Evolutionary conservation across 2,329 filamentous ascomycete species (phyloP).

Genomic region (Aspergillus fijiensis): DNA sequence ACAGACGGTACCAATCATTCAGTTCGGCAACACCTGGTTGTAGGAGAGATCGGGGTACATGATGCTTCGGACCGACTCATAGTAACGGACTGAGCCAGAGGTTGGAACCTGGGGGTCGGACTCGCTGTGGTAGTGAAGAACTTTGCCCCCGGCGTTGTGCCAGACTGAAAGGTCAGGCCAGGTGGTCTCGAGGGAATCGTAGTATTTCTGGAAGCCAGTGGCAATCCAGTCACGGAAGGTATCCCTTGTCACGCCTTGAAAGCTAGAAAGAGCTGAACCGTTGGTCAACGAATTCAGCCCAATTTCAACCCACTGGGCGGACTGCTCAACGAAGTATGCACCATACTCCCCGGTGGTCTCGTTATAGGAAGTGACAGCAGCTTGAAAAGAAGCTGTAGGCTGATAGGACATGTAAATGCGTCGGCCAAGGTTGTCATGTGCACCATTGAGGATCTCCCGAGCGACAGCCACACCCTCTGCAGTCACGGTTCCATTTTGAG

Average conservation of each 20-base stretch:
- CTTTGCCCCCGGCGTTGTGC: slow-evolving; percentile 53
- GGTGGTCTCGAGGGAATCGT: slow-evolving; percentile 55
- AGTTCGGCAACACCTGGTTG: slow-evolving; percentile 44
- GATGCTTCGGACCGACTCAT: slow-evolving; percentile 52
- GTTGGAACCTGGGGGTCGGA: slow-evolving; percentile 55
- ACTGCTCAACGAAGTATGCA: no score
- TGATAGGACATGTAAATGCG: no score
- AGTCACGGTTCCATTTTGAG: slow-evolving; percentile 37
- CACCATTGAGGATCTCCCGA: no score
- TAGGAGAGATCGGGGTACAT: slow-evolving; percentile 49
- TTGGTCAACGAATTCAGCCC: no score
- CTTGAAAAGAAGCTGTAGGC: no score
- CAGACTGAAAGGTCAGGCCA: slow-evolving; percentile 55
- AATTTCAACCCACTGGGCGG: no score
- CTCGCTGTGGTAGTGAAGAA: slow-evolving; percentile 60
- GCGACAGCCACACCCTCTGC: slow-evolving; percentile 14
- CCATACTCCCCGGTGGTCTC: no score
- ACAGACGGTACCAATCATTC: slow-evolving; percentile 56
- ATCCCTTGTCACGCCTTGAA: slow-evolving; percentile 56
- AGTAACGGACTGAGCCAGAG: slow-evolving; percentile 56
- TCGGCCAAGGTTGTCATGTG: no score
- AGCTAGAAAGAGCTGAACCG: slow-evolving; percentile 31
- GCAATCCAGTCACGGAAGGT: slow-evolving; percentile 56
- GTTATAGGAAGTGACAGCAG: no score
- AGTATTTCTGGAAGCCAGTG: slow-evolving; percentile 49